These are phyloP conservation scores for Candida morakotiae DNA, from an alignment of 805 yeast genomes.

Conservation along the genomic window DNA sequence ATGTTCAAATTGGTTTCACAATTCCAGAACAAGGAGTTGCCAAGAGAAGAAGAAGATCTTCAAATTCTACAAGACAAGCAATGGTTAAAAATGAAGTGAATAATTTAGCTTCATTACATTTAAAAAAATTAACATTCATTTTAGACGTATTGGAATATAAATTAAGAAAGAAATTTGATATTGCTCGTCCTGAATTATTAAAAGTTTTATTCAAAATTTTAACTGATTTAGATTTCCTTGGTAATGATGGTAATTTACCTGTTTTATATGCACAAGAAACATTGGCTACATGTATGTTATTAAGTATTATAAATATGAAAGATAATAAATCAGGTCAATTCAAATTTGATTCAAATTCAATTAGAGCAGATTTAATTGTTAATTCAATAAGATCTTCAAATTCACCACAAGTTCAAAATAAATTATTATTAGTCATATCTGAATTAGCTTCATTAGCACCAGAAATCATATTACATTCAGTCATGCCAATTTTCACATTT, in stretches of 20 bases:
- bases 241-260: slow-evolving; percentile 88
- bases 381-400: slow-evolving; percentile 84
- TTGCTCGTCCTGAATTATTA: slow-evolving; percentile 44
- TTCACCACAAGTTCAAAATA: slow-evolving; percentile 94
- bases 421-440: slow-evolving; percentile 77
- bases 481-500: slow-evolving; percentile 98
- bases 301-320: slow-evolving; percentile 57
- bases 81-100: slow-evolving; percentile 68
- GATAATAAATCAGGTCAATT: slow-evolving; percentile 14
- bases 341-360: slow-evolving; percentile 55
- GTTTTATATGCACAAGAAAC: slow-evolving; percentile 89
- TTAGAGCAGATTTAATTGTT: slow-evolving; percentile 87
- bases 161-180: slow-evolving; percentile 26
- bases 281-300: slow-evolving; percentile 79
- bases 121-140: slow-evolving; percentile 71
- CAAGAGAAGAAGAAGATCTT: slow-evolving; percentile 78
- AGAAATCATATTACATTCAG: slow-evolving; percentile 87
- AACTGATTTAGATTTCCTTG: slow-evolving; percentile 77
- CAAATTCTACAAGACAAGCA: slow-evolving; percentile 72
- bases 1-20: slow-evolving; percentile 51
- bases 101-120: slow-evolving; percentile 70
- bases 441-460: slow-evolving; percentile 86
- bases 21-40: slow-evolving; percentile 50
- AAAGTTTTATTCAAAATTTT: slow-evolving; percentile 55
- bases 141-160: slow-evolving; percentile 71